Conservation (phyloP, 768 basidiomycete species). For the Amanita muscaria region DNA sequence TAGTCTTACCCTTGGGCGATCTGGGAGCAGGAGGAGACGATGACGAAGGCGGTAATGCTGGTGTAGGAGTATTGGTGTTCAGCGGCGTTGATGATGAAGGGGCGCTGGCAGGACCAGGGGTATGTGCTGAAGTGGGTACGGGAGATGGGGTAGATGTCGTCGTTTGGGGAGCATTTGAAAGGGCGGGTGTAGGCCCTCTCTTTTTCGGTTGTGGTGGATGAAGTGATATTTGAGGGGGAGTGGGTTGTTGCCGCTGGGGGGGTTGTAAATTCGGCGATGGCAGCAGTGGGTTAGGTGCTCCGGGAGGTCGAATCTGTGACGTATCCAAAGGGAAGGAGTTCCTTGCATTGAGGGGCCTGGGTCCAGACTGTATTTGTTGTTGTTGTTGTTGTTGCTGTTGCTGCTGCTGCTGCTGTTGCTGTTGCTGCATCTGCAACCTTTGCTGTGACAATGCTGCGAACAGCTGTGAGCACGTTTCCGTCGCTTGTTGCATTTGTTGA, state of each 20-base stretch:
- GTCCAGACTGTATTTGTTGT: constrained; percentile 8
- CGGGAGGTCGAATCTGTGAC: not conserved
- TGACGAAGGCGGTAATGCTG: constrained; percentile 43
- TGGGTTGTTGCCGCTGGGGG: not conserved
- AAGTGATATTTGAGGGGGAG: constrained; percentile 18
- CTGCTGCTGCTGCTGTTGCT: constrained; percentile 17
- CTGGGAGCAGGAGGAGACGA: constrained; percentile 62
- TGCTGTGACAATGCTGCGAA: constrained; percentile 13
- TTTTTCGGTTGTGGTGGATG: constrained; percentile 21
- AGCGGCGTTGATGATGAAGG: constrained; percentile 30
- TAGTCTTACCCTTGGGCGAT: constrained; percentile 55
- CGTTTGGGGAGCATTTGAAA: constrained; percentile 19
- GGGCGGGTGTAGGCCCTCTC: constrained; percentile 18
- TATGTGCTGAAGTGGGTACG: constrained; percentile 28
- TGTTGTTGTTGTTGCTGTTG: constrained; percentile 14
- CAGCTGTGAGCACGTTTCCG: constrained; percentile 28
- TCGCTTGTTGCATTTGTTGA: constrained; percentile 31
- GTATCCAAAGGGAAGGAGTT: constrained; percentile 11
- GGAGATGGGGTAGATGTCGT: constrained; percentile 36
- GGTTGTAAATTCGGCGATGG: constrained; percentile 7
- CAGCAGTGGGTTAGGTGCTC: constrained; percentile 1
- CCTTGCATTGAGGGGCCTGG: constrained; percentile 8
- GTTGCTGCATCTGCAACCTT: constrained; percentile 11
- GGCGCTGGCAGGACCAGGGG: constrained; percentile 33
- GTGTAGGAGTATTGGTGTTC: constrained; percentile 32